A percentile compares a stretch with the other conserved stretches of the same genome.
Evolutionary conservation across 2,329 filamentous ascomycete genomes (phyloP).

Genomic region (Trichophaea hybrida): DNA sequence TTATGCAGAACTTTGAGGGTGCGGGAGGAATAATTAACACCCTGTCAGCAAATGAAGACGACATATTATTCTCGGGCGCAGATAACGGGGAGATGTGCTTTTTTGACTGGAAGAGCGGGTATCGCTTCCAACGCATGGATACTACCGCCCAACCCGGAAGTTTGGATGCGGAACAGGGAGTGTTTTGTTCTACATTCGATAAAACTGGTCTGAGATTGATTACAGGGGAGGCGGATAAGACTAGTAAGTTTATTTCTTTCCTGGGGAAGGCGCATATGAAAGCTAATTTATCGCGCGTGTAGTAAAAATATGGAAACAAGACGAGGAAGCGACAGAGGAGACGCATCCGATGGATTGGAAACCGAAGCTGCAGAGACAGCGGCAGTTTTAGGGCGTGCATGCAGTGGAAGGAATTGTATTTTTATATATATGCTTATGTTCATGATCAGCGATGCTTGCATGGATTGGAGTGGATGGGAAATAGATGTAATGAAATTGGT

Average conservation of each 20-base stretch:
- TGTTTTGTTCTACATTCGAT: constrained; percentile 91
- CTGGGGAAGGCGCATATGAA: neutral
- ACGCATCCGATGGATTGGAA: constrained; percentile 85
- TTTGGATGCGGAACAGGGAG: constrained; percentile 80
- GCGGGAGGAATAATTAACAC: constrained; percentile 96
- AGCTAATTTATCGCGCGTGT: neutral
- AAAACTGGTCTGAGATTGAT: constrained; percentile 77
- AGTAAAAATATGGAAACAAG: constrained; percentile 94
- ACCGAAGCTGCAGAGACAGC: constrained; percentile 18
- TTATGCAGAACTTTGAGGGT: constrained; percentile 98
- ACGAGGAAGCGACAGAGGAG: constrained; percentile 79
- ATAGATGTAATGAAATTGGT: too few species aligned
- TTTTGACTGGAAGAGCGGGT: constrained; percentile 97
- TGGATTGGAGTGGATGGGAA: too few species aligned
- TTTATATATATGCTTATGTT: too few species aligned
- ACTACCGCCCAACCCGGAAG: constrained; percentile 89
- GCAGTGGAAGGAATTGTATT: too few species aligned
- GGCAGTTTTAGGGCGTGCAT: constrained; percentile 9
- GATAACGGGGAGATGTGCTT: constrained; percentile 96
- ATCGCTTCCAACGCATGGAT: constrained; percentile 79
- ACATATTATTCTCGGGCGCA: constrained; percentile 79
- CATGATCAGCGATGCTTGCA: too few species aligned
- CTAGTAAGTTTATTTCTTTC: constrained; percentile 40
- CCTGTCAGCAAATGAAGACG: constrained; percentile 81
- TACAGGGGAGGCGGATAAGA: constrained; percentile 92